phyloP scores from a whole-genome alignment of 345 rosid species.

The Angophora floribunda region DNA sequence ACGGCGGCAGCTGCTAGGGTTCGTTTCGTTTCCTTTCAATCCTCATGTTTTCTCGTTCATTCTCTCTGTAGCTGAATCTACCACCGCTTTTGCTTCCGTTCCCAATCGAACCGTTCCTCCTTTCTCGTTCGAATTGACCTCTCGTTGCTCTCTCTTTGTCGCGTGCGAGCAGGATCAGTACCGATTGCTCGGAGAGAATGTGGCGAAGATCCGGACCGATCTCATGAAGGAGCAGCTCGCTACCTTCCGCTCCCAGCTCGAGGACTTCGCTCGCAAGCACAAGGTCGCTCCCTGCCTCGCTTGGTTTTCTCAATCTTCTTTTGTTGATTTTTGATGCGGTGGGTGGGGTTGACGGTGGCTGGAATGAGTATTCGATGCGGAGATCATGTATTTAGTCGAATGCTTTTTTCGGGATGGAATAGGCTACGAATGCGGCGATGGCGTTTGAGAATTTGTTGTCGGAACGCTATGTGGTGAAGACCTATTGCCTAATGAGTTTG shows the following conservation, averaged over 20 bases:
- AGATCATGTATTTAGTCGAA: not conserved
- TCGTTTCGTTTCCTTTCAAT: not conserved
- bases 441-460: not conserved
- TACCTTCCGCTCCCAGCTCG: constrained; percentile 78
- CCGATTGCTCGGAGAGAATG: constrained; percentile 80
- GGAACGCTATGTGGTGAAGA: not conserved
- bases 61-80: not conserved
- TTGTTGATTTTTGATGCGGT: not conserved
- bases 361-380: not conserved
- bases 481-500: not conserved
- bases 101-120: not conserved
- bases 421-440: not conserved
- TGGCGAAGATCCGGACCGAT: constrained; percentile 76
- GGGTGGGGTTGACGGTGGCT: not conserved
- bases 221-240: constrained; percentile 96
- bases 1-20: constrained; percentile 79
- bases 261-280: constrained; percentile 90
- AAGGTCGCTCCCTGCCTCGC: constrained; percentile 33
- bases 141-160: not conserved
- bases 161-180: constrained; percentile 54
- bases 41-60: not conserved
- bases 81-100: not conserved
- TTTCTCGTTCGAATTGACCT: not conserved
- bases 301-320: not conserved
- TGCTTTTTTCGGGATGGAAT: not conserved